phyloP scores from a whole-genome alignment of 2,329 filamentous ascomycete genomes.

The Cladosporium sp. region DNA sequence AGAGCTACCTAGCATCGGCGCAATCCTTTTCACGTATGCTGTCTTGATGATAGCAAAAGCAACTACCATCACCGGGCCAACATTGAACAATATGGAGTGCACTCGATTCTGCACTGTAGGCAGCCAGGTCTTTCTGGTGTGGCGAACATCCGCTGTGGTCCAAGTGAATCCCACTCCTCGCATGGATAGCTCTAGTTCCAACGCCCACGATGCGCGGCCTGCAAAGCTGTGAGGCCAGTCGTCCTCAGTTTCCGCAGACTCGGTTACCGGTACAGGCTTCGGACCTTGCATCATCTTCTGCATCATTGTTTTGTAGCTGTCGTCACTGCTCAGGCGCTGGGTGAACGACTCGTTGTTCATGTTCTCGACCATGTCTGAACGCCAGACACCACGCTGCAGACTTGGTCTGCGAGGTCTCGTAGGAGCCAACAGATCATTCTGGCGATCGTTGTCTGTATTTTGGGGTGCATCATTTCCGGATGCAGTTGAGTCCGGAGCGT shows the following conservation, averaged over 20 bases:
- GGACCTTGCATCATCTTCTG: constrained; percentile 22
- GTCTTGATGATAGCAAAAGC: constrained; percentile 34
- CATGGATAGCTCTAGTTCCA: constrained; percentile 43
- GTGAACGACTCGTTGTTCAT: constrained; percentile 23
- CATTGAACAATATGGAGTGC: constrained; percentile 39
- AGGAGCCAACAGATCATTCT: not conserved
- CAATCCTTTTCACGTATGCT: constrained; percentile 31
- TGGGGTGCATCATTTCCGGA: not conserved
- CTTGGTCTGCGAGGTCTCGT: constrained; percentile 14
- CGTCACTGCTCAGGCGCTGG: constrained; percentile 18
- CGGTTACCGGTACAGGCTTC: constrained; percentile 27
- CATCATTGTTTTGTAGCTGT: constrained; percentile 19
- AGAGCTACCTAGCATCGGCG: constrained; percentile 15
- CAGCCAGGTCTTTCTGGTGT: constrained; percentile 42
- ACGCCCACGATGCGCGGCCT: constrained; percentile 41
- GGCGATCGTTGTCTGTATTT: not conserved
- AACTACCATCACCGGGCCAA: constrained; percentile 33
- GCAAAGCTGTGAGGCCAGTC: constrained; percentile 37
- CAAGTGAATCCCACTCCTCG: constrained; percentile 43
- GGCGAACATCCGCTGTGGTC: constrained; percentile 43
- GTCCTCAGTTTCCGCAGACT: constrained; percentile 37
- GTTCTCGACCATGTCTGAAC: constrained; percentile 22
- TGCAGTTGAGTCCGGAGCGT: not conserved
- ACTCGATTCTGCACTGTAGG: constrained; percentile 37
- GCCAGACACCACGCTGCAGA: constrained; percentile 16